These are phyloP conservation scores for Euphorbia schlechtendalii DNA, from an alignment of 441 rosid species.

Conservation along the genomic window DNA sequence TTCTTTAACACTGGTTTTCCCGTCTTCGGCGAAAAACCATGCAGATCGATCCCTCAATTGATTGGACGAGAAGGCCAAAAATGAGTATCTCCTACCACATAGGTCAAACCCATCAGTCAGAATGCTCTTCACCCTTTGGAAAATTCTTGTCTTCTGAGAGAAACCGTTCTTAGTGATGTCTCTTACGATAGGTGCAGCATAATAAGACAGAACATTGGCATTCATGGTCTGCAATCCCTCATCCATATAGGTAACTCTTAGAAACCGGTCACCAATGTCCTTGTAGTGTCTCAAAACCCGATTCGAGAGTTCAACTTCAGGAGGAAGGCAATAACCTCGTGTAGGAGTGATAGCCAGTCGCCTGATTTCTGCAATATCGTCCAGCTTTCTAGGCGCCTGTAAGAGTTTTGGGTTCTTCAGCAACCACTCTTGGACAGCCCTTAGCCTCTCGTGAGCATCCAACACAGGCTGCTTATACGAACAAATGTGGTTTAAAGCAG, in stretches of 20 bases:
- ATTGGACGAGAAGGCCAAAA: slow-evolving; percentile 90
- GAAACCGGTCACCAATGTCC: slow-evolving; percentile 54
- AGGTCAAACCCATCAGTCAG: slow-evolving; percentile 64
- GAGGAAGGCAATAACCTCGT: slow-evolving; percentile 83
- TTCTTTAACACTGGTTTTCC: slow-evolving; percentile 46
- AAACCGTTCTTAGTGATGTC: slow-evolving; percentile 38
- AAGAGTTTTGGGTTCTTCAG: slow-evolving; percentile 49
- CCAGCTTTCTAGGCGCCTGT: slow-evolving; percentile 34
- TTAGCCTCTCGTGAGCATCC: slow-evolving; percentile 53
- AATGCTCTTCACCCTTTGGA: slow-evolving; percentile 61
- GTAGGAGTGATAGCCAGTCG: slow-evolving; percentile 82
- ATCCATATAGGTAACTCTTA: slow-evolving; percentile 90
- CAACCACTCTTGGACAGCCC: slow-evolving; percentile 65
- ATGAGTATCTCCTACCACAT: slow-evolving; percentile 73
- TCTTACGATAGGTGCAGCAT: slow-evolving; percentile 65
- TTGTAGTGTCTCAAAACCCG: slow-evolving; percentile 75
- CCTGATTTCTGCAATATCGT: slow-evolving; percentile 60
- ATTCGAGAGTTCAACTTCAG: slow-evolving; percentile 87
- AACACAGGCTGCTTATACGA: slow-evolving; percentile 55
- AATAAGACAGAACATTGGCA: slow-evolving; percentile 52
- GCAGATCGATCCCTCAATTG: slow-evolving; percentile 90
- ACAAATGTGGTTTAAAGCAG: slow-evolving; percentile 72
- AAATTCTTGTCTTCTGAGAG: slow-evolving; percentile 61
- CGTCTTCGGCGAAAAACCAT: slow-evolving; percentile 86
- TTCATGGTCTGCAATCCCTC: slow-evolving; percentile 76